Evolutionary conservation across 2,329 filamentous ascomycete species (phyloP), one percentile per base, ranked within the genome.

Genomic region (Aureobasidium sp.): DNA sequence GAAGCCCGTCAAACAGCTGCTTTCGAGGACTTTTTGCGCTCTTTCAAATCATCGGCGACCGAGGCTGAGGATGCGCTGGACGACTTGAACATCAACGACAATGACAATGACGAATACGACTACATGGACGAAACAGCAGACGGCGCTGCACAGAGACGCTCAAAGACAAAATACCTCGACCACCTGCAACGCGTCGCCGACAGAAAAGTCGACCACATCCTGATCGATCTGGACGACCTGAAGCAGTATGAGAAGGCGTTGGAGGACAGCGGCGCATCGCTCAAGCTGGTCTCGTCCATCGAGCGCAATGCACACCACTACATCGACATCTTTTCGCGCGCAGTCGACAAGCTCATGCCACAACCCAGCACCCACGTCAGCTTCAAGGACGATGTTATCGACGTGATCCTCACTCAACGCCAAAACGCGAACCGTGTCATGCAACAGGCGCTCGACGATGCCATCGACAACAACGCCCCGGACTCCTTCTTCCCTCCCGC

Each of bases 351-450:
- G 55, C 79, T 88, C 51, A 83, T 98, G 79, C 93, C 93, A 1
- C 76, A 79, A 57, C 85, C 90, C 35, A 86, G 81, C 12, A 77
- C 77, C 50, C 89, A 95, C 59, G 79, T 91, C 60, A 90, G 80
- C 80, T 97, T 95, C 78, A 97, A 97, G 70, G 90, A 96, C 65
- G 93, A 98, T 70, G 90, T 97, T 8, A 79, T 98, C 38, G 93
- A 98, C 70, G 88, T 98, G 25, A 85, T 98, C 64, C 94, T 96
- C 86, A 88, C 89, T 35, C 88, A 95, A 66, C 85, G 93, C 62
- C 84, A 88, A 62, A 85, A 84, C 63, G 83, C 90, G 61, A 97
- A 98, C 68, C 86, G 88, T 60, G 84, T 85, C 38, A 77, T 94
- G 57, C 68, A 72, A 54, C 65, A 70, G 25, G 64, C 66, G 21